These are phyloP conservation scores for Salvia rosmarinus DNA, from an alignment of 257 asterid genomes.

Conservation along the genomic window DNA sequence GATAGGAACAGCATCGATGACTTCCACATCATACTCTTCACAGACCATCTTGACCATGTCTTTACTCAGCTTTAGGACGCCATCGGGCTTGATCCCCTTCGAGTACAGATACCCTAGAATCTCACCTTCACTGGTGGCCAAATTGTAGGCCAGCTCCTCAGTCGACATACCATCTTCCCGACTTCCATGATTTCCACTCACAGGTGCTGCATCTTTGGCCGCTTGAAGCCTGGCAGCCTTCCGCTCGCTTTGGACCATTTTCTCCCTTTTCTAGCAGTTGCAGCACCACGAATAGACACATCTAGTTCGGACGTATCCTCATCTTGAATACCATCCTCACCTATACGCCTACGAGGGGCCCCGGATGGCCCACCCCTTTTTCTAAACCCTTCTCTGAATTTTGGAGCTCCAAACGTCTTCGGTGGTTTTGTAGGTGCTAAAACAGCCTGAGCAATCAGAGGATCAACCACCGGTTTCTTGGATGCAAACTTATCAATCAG, in stretches of 20 bases:
- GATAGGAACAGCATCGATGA: conserved; percentile 68
- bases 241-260: conserved; percentile 98
- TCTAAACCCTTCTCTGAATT: conserved; percentile 68
- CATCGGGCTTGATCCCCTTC: conserved; percentile 93
- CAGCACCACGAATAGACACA: conserved; percentile 77
- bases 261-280: conserved; percentile 76
- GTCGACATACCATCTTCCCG: conserved; percentile 87
- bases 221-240: conserved; percentile 96
- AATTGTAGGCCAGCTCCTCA: conserved; percentile 85
- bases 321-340: conserved; percentile 47
- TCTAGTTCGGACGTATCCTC: conserved; percentile 74
- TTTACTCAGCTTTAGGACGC: conserved; percentile 89
- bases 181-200: conserved; percentile 92
- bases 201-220: conserved; percentile 91
- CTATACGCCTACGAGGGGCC: conserved; percentile 73
- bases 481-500: conserved; percentile 93
- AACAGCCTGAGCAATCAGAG: conserved; percentile 75
- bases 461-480: conserved; percentile 80
- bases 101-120: conserved; percentile 75
- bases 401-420: conserved; percentile 66
- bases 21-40: conserved; percentile 85
- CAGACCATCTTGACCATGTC: conserved; percentile 99
- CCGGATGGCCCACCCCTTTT: conserved; percentile 60
- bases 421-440: conserved; percentile 77
- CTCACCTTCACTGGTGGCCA: conserved; percentile 94